These are phyloP conservation scores for Boletellus sp. DNA, from an alignment of 1,284 basidiomycete species.

Conservation along the genomic window DNA sequence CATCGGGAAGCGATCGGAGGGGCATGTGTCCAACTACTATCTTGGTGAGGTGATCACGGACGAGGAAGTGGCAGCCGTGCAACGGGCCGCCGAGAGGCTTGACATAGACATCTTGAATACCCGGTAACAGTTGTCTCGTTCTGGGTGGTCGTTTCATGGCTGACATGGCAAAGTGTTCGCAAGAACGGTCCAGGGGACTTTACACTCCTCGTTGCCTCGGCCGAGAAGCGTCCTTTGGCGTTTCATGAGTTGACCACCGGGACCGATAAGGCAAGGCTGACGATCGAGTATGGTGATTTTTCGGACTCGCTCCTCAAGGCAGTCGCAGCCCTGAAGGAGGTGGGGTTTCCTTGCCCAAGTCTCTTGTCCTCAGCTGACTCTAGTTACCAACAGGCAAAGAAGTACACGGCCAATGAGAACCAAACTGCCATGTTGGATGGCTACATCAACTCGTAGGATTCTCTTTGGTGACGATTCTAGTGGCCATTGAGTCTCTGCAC, in stretches of 20 bases:
- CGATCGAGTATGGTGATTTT: constrained; percentile 71
- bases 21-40: constrained; percentile 82
- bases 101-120: constrained; percentile 77
- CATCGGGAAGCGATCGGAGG: constrained; percentile 74
- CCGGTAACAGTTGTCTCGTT: constrained; percentile 43
- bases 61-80: constrained; percentile 71
- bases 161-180: constrained; percentile 46
- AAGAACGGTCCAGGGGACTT: constrained; percentile 62
- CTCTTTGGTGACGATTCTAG: neutral
- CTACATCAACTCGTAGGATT: constrained; percentile 73
- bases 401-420: constrained; percentile 68
- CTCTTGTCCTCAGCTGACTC: neutral
- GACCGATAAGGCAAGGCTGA: constrained; percentile 47
- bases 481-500: neutral
- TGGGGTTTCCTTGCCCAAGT: constrained; percentile 19
- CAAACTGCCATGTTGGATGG: constrained; percentile 72
- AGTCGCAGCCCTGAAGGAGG: constrained; percentile 59
- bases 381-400: constrained; percentile 50
- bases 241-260: constrained; percentile 47
- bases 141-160: neutral
- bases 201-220: constrained; percentile 72
- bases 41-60: constrained; percentile 67
- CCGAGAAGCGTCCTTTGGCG: constrained; percentile 37
- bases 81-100: constrained; percentile 68
- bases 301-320: constrained; percentile 52